Base-by-base conservation (phyloP, 2,329 filamentous ascomycete genomes). In the Fusarium protoensiforme region DNA sequence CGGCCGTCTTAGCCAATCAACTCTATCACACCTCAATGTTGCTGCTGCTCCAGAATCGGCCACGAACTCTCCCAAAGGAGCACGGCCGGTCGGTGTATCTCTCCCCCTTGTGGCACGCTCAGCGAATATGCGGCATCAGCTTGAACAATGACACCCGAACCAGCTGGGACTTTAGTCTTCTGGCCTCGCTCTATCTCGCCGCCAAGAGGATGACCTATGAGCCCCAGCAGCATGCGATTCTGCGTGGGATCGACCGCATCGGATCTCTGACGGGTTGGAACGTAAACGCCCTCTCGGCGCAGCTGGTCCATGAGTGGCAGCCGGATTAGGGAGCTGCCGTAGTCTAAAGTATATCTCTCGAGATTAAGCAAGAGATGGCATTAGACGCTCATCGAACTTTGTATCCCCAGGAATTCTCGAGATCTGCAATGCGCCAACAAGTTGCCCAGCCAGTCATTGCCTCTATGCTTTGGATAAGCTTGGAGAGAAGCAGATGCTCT, bases 21-120 rank as follows among this genome's bases (percentile, higher is more conserved):
- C 80, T 90, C 4, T 90, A 89, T 73, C 88, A 90, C 71, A 87
- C 87, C 1, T 86, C 87, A 3, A 87, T 87, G 81, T 76, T 89
- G 9, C 76, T 89, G 0, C 78, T 90, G 64, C 82, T 90, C 20
- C 86, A 86, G 64, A 83, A 85, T 72, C 86, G 85, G 67, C 88
- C 88, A 20, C 83, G 85, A 6, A 86, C 83, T 4, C 77, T 84
- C 5, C 78, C 77, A 9, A 75, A 80, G 2, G 74, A 78, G 14
- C 77, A 78, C 24, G 77, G 79, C 9, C 77, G 67, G 71, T 82
- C 73, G 57, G 80, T 67, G 63, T 62, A 80, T 2, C 78, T 82
- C 69, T 87, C 86, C 2, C 79, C 83, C 0, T 76, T 87, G 10
- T 87, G 86, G 85, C 86, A 88, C 72, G 81, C 84, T 0, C 84